A percentile compares a stretch with the other conserved stretches of the same genome.
Conservation (phyloP, 768 basidiomycete species). For the Podaxis rugospora region DNA sequence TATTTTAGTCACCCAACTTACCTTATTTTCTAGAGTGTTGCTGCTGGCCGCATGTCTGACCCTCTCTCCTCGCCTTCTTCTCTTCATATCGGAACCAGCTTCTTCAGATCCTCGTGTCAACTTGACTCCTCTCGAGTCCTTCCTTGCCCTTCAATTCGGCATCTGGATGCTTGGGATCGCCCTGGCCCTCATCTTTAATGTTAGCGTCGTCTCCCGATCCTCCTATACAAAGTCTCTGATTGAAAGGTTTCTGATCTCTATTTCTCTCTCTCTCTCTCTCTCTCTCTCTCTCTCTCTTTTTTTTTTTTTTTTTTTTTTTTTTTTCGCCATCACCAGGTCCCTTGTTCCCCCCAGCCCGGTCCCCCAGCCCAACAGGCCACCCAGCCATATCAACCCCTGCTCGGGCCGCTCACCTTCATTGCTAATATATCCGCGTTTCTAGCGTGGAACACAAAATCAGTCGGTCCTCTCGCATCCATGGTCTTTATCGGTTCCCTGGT, state of each 20-base stretch:
- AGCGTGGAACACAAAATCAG: slow-evolving; percentile 57
- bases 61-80: slow-evolving; percentile 58
- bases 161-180: slow-evolving; percentile 55
- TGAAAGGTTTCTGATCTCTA: neutral
- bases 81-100: slow-evolving; percentile 52
- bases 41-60: slow-evolving; percentile 21
- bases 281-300: neutral
- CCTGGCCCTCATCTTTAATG: slow-evolving; percentile 55
- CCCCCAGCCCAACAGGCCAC: slow-evolving; percentile 20
- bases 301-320: too few species aligned
- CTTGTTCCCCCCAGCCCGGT: slow-evolving; percentile 37
- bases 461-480: slow-evolving; percentile 53
- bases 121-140: slow-evolving; percentile 65
- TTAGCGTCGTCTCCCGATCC: slow-evolving; percentile 24
- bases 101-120: slow-evolving; percentile 24
- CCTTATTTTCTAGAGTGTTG: neutral
- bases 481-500: slow-evolving; percentile 44
- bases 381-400: slow-evolving; percentile 51
- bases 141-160: slow-evolving; percentile 64
- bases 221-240: slow-evolving; percentile 1
- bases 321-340: slow-evolving; percentile 35
- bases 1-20: neutral
- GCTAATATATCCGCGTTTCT: slow-evolving; percentile 53
- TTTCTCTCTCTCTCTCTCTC: neutral
- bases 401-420: slow-evolving; percentile 55